phyloP scores from a whole-genome alignment of 23 red algal genomes.

The Gracilaria caudata region DNA sequence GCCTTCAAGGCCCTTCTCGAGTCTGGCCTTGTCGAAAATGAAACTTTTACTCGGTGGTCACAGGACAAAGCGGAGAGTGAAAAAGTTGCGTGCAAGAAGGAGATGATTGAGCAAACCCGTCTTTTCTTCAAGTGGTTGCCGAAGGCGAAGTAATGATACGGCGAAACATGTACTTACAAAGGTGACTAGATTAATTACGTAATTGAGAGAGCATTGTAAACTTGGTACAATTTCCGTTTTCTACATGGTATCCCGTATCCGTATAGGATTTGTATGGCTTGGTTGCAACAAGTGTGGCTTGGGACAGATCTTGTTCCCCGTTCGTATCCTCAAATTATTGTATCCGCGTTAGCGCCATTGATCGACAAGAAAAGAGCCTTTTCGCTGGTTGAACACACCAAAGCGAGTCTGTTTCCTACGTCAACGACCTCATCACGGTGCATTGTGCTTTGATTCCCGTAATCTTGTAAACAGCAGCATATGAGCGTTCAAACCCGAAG shows the following conservation, averaged over 20 bases:
- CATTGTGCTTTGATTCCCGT: too few relatives aligned
- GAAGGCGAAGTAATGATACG: background rate
- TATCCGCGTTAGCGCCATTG: too few relatives aligned
- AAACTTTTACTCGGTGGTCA: constrained; percentile 69
- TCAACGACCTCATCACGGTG: too few relatives aligned
- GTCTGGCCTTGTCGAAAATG: constrained; percentile 70
- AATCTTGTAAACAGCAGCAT: too few relatives aligned
- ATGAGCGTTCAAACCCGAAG: too few relatives aligned
- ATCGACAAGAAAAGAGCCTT: too few relatives aligned
- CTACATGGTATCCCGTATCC: too few relatives aligned
- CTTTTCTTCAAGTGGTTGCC: constrained; percentile 77
- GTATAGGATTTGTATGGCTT: background rate
- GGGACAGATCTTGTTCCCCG: too few relatives aligned
- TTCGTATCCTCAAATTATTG: too few relatives aligned
- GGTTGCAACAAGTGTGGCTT: too few relatives aligned
- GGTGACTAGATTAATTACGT: background rate
- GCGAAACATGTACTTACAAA: background rate
- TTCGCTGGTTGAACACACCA: too few relatives aligned
- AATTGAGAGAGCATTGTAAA: constrained; percentile 30
- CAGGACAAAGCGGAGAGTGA: constrained; percentile 52
- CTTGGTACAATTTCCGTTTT: constrained; percentile 21
- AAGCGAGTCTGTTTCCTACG: too few relatives aligned
- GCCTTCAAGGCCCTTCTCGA: constrained; percentile 75
- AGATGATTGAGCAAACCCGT: constrained; percentile 73
- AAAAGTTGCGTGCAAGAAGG: constrained; percentile 68